phyloP scores from a whole-genome alignment of 257 asterid species.

The Penstemon barbatus region DNA sequence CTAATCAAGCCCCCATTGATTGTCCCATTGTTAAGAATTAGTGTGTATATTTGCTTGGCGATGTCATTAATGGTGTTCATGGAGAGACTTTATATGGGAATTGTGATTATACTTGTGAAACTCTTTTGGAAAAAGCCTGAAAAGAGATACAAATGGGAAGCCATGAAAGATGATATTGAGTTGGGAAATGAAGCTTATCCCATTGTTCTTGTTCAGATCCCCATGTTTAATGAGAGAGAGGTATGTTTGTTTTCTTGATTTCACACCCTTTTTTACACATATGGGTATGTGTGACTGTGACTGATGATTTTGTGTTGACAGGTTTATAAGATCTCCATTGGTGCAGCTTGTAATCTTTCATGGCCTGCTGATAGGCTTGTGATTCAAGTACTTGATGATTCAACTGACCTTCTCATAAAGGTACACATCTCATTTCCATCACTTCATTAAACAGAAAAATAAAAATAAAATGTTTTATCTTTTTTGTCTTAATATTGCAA shows the following conservation, averaged over 20 bases:
- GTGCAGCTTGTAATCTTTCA: conserved; percentile 65
- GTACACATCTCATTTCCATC: conserved; percentile 22
- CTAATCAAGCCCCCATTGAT: conserved; percentile 75
- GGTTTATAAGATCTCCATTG: conserved; percentile 78
- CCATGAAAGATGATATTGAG: conserved; percentile 75
- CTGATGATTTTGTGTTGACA: conserved; percentile 17
- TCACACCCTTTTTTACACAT: background rate
- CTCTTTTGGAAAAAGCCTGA: conserved; percentile 86
- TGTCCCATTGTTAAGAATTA: conserved; percentile 60
- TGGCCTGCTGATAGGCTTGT: conserved; percentile 71
- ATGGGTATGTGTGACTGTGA: conserved; percentile 4
- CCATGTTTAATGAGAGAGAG: conserved; percentile 69
- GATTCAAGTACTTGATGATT: conserved; percentile 72
- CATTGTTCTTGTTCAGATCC: conserved; percentile 67
- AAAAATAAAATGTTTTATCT: no score
- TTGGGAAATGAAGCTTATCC: conserved; percentile 46
- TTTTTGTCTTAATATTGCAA: no score
- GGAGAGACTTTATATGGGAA: conserved; percentile 92
- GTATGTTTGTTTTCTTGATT: conserved; percentile 20
- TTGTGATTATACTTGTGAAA: conserved; percentile 75
- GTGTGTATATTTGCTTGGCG: conserved; percentile 69
- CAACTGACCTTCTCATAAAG: conserved; percentile 54
- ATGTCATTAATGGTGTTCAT: conserved; percentile 89
- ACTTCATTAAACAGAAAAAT: background rate
- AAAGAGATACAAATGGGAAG: conserved; percentile 73